These are phyloP conservation scores for Talaromyces sp. DNA, from an alignment of 2,329 filamentous ascomycete species.

Conservation along the genomic window DNA sequence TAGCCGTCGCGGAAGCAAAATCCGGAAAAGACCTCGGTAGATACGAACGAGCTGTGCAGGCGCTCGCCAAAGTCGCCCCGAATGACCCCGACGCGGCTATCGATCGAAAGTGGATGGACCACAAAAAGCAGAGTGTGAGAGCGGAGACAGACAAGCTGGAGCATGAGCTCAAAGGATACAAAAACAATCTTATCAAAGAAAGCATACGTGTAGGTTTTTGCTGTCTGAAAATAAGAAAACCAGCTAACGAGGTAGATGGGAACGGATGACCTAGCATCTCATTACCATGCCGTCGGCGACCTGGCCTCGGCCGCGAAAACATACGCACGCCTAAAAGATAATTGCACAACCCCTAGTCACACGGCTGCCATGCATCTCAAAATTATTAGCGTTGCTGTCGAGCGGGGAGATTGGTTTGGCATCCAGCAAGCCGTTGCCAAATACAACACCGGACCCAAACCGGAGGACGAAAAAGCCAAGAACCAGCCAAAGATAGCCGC, in stretches of 20 bases:
- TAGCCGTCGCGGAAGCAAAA: slow-evolving; percentile 71
- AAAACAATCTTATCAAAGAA: slow-evolving; percentile 95
- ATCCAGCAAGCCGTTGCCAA: slow-evolving; percentile 59
- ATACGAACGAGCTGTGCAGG: slow-evolving; percentile 65
- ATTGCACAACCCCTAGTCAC: slow-evolving; percentile 77
- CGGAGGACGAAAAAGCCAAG: slow-evolving; percentile 54
- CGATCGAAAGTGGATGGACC: slow-evolving; percentile 72
- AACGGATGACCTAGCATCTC: slow-evolving; percentile 82
- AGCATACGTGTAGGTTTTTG: slow-evolving; percentile 70
- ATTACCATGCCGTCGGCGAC: slow-evolving; percentile 74
- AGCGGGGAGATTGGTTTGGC: slow-evolving; percentile 70
- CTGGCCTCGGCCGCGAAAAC: slow-evolving; percentile 67
- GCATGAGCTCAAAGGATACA: slow-evolving; percentile 81
- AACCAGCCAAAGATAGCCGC: slow-evolving; percentile 60
- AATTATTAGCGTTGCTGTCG: slow-evolving; percentile 68
- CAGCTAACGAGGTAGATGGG: slow-evolving; percentile 62
- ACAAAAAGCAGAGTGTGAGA: slow-evolving; percentile 60
- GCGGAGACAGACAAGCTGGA: slow-evolving; percentile 72
- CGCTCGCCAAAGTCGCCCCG: slow-evolving; percentile 59
- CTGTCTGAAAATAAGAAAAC: not conserved
- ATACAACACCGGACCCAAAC: slow-evolving; percentile 47
- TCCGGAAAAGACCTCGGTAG: slow-evolving; percentile 64
- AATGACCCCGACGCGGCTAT: slow-evolving; percentile 60
- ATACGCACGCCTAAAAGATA: slow-evolving; percentile 82
- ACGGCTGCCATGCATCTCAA: slow-evolving; percentile 77